A percentile compares a stretch with the other conserved stretches of the same genome.
Conservation (phyloP, 805 yeast genomes). For the Cyberlindnera mississippiensis region DNA sequence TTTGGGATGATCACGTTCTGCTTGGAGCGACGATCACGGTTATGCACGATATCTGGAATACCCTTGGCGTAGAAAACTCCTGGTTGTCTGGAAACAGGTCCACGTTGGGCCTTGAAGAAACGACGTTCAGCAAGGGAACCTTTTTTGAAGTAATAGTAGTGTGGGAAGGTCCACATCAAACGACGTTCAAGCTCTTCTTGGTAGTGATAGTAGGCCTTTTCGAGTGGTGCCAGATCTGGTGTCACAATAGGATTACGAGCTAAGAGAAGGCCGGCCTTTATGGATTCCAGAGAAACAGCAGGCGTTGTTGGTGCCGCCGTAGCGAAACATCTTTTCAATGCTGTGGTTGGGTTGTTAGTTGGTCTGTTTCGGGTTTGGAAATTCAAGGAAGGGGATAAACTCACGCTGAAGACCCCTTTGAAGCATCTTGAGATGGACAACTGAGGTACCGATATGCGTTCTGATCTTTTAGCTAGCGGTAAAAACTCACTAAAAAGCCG, state of each 20-base stretch:
- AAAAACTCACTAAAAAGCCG: no score
- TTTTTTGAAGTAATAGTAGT: constrained; percentile 82
- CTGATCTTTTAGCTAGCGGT: no score
- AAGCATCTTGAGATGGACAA: no score
- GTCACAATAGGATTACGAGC: constrained; percentile 85
- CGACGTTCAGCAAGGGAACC: constrained; percentile 87
- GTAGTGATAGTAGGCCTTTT: constrained; percentile 70
- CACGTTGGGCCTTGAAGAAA: constrained; percentile 68
- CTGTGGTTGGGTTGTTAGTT: constrained; percentile 8
- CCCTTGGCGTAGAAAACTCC: constrained; percentile 81
- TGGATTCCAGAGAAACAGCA: constrained; percentile 16
- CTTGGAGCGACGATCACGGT: constrained; percentile 82
- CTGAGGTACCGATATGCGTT: no score
- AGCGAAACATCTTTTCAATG: constrained; percentile 23
- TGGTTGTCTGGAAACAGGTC: constrained; percentile 69
- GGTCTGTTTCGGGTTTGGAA: neutral
- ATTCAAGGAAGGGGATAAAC: no score
- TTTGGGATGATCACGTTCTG: constrained; percentile 77
- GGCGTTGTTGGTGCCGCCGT: constrained; percentile 20
- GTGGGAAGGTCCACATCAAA: constrained; percentile 97
- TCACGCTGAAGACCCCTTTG: constrained; percentile 12
- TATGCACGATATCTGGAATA: constrained; percentile 78
- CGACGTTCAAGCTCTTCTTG: constrained; percentile 84
- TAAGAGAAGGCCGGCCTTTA: constrained; percentile 54
- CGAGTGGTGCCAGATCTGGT: constrained; percentile 69